phyloP scores from a whole-genome alignment of 1,139 yeast genomes.

The Hemisphaericaspora subhashii region DNA sequence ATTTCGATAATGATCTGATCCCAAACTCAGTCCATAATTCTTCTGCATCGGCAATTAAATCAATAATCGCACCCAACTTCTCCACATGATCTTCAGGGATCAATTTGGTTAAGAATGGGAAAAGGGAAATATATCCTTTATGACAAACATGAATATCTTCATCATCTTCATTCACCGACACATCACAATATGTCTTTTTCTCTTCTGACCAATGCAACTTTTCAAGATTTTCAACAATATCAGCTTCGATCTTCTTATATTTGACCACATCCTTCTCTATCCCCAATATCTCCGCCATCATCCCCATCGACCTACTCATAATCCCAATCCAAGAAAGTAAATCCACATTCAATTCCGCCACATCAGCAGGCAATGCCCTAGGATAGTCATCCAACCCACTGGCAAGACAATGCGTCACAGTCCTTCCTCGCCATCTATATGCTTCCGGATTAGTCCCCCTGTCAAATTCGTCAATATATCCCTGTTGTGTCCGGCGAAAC shows the following conservation, averaged over 20 bases:
- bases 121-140: conserved; percentile 81
- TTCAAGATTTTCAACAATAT: conserved; percentile 64
- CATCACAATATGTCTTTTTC: conserved; percentile 76
- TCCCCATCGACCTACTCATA: conserved; percentile 80
- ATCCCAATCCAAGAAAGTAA: conserved; percentile 90
- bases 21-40: conserved; percentile 82
- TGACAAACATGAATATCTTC: conserved; percentile 71
- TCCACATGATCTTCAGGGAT: conserved; percentile 52
- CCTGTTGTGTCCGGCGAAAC: conserved; percentile 82
- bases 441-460: conserved; percentile 63
- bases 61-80: conserved; percentile 52
- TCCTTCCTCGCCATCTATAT: conserved; percentile 93
- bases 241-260: conserved; percentile 54
- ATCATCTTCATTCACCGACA: conserved; percentile 72
- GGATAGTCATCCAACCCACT: conserved; percentile 98
- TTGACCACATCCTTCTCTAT: conserved; percentile 54
- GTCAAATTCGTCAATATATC: conserved; percentile 71
- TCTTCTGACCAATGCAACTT: conserved; percentile 77
- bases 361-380: conserved; percentile 75
- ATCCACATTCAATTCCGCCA: conserved; percentile 90
- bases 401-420: conserved; percentile 80
- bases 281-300: conserved; percentile 67
- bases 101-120: conserved; percentile 81
- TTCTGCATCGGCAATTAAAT: conserved; percentile 63
- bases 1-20: conserved; percentile 73